A percentile compares a stretch with the other conserved stretches of the same genome.
These are phyloP conservation scores for Casuarina glauca DNA, from an alignment of 306 rosid genomes.

Conservation along the genomic window DNA sequence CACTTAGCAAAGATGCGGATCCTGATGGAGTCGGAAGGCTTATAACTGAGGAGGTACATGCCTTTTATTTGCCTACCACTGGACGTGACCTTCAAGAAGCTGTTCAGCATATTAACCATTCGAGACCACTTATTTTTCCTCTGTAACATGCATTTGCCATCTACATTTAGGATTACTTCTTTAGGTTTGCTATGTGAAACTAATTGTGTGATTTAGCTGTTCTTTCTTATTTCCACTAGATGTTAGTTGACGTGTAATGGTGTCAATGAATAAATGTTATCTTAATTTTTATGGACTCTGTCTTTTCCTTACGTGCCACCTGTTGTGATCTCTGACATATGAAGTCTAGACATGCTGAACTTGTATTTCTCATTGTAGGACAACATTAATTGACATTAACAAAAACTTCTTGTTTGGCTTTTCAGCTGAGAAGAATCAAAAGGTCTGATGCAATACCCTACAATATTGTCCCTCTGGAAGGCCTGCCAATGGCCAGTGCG, in stretches of 20 bases:
- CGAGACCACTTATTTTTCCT: slow-evolving; percentile 10
- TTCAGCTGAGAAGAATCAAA: slow-evolving; percentile 71
- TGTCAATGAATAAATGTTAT: slow-evolving; percentile 8
- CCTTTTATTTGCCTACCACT: slow-evolving; percentile 20
- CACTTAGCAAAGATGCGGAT: slow-evolving; percentile 77
- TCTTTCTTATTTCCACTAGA: slow-evolving; percentile 16
- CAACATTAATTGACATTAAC: slow-evolving; percentile 23
- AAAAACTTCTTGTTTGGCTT: slow-evolving; percentile 24
- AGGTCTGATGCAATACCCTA: slow-evolving; percentile 56
- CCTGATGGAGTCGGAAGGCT: slow-evolving; percentile 78
- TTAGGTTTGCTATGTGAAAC: neutral
- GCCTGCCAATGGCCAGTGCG: slow-evolving; percentile 73
- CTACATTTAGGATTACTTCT: slow-evolving; percentile 3
- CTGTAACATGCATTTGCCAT: slow-evolving; percentile 19
- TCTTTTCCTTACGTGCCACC: slow-evolving; percentile 7
- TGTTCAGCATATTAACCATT: slow-evolving; percentile 12
- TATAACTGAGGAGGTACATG: slow-evolving; percentile 80
- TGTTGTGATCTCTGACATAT: neutral
- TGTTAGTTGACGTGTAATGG: slow-evolving; percentile 7
- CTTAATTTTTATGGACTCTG: slow-evolving; percentile 21
- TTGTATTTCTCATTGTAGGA: slow-evolving; percentile 16
- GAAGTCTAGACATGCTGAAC: neutral
- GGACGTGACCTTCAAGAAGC: slow-evolving; percentile 18
- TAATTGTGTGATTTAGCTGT: slow-evolving; percentile 12
- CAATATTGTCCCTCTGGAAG: slow-evolving; percentile 88